Evolutionary conservation across 768 basidiomycete species (phyloP).

Genomic region (Tremella yokohamensis): DNA sequence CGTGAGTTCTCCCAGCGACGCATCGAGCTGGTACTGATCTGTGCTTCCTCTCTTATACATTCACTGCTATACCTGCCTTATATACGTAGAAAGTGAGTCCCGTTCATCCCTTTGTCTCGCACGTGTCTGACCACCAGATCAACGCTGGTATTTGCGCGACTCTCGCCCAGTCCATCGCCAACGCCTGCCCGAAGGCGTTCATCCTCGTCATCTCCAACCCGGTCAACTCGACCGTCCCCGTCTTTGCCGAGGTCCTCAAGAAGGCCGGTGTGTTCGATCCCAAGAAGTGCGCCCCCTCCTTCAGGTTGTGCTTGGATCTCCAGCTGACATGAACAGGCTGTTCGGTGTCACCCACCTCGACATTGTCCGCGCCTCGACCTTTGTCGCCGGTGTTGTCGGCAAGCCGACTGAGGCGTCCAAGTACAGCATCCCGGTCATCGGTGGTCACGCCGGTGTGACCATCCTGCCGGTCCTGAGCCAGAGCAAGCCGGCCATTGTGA

Average conservation of each 20-base stretch:
- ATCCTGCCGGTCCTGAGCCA: constrained; percentile 96
- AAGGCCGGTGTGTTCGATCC: constrained; percentile 92
- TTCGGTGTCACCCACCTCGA: constrained; percentile 99
- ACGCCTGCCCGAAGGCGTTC: constrained; percentile 83
- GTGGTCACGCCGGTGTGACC: constrained; percentile 95
- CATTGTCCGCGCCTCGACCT: constrained; percentile 90
- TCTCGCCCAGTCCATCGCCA: constrained; percentile 81
- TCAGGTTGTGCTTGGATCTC: neutral
- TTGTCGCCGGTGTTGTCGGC: constrained; percentile 67
- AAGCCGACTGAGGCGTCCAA: constrained; percentile 55
- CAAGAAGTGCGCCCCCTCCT: constrained; percentile 52
- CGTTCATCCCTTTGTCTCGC: neutral
- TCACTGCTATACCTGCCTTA: neutral
- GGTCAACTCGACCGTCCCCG: constrained; percentile 85
- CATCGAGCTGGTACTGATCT: neutral
- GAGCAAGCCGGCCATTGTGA: constrained; percentile 51
- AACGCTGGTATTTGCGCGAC: constrained; percentile 97
- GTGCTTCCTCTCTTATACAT: neutral
- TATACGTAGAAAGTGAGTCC: constrained; percentile 22
- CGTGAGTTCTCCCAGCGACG: constrained; percentile 28
- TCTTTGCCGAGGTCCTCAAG: constrained; percentile 85
- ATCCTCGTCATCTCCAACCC: constrained; percentile 98
- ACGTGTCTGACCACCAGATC: constrained; percentile 57
- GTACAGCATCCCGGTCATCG: constrained; percentile 81
- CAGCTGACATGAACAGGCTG: constrained; percentile 51